Conservation (phyloP, 257 asterid genomes). For the Solanum tarapatanum region DNA sequence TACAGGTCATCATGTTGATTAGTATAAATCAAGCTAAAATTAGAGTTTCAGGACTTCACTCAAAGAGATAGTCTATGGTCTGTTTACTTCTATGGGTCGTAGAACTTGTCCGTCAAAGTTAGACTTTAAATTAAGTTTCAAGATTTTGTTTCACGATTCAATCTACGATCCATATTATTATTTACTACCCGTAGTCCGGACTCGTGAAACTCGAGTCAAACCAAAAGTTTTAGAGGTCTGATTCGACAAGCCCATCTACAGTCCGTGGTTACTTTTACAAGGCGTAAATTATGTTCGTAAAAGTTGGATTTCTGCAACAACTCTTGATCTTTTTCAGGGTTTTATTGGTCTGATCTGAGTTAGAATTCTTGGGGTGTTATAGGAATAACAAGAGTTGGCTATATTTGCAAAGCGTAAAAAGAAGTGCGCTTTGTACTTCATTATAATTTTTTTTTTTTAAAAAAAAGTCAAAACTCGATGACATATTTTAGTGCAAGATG, state of each 20-base stretch:
- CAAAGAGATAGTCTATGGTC: background rate
- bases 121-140: no score
- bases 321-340: no score
- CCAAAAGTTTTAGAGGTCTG: background rate
- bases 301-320: background rate
- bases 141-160: background rate
- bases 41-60: background rate
- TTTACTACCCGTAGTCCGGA: background rate
- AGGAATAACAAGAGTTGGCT: background rate
- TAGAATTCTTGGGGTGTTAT: no score
- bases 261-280: background rate
- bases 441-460: no score
- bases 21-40: no score
- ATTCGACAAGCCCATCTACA: background rate
- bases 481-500: background rate
- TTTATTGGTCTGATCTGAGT: no score
- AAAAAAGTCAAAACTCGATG: background rate
- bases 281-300: background rate
- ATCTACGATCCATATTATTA: background rate
- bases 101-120: background rate
- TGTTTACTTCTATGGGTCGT: background rate
- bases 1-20: background rate
- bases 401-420: background rate
- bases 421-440: background rate
- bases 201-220: background rate